Percentiles rank a stretch among this genome's conserved stretches.
These are phyloP conservation scores for Bondarzewia mesenterica DNA, from an alignment of 1,284 basidiomycete genomes.

Conservation along the genomic window DNA sequence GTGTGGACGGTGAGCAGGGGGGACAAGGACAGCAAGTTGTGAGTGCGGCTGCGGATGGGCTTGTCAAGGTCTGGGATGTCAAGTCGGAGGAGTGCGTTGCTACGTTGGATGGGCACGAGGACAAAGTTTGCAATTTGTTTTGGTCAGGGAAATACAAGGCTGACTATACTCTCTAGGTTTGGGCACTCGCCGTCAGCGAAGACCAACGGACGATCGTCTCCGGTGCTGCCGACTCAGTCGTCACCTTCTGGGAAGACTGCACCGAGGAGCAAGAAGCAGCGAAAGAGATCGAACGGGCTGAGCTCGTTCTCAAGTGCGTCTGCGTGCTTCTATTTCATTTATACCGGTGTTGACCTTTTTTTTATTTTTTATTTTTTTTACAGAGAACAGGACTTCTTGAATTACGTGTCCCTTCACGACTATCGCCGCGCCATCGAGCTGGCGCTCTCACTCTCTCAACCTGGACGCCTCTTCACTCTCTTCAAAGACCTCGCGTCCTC, in stretches of 20 bases:
- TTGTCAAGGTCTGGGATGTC: conserved; percentile 95
- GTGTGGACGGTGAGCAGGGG: conserved; percentile 2
- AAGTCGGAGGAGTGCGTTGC: conserved; percentile 80
- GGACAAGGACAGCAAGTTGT: conserved; percentile 61
- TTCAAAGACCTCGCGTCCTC: conserved; percentile 57
- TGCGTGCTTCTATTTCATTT: conserved; percentile 11
- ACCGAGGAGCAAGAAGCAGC: conserved; percentile 75
- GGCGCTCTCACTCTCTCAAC: conserved; percentile 89
- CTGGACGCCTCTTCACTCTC: conserved; percentile 77
- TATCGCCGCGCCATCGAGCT: conserved; percentile 88
- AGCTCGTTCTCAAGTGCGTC: conserved; percentile 69
- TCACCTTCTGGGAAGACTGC: conserved; percentile 93
- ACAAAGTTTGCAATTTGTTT: conserved; percentile 57
- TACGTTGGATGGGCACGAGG: conserved; percentile 95
- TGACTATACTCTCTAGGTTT: conserved; percentile 51
- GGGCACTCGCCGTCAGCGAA: conserved; percentile 78
- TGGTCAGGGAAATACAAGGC: not conserved
- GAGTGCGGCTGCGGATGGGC: conserved; percentile 86
- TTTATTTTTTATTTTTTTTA: not conserved
- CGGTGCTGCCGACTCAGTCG: conserved; percentile 88
- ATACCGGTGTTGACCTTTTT: no score
- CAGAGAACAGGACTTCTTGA: conserved; percentile 93
- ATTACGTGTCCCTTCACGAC: conserved; percentile 84
- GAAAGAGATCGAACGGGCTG: conserved; percentile 62
- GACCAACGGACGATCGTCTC: conserved; percentile 83